phyloP scores from a whole-genome alignment of 192 early-diverging fungal genomes.

The Coemansia furcata region DNA sequence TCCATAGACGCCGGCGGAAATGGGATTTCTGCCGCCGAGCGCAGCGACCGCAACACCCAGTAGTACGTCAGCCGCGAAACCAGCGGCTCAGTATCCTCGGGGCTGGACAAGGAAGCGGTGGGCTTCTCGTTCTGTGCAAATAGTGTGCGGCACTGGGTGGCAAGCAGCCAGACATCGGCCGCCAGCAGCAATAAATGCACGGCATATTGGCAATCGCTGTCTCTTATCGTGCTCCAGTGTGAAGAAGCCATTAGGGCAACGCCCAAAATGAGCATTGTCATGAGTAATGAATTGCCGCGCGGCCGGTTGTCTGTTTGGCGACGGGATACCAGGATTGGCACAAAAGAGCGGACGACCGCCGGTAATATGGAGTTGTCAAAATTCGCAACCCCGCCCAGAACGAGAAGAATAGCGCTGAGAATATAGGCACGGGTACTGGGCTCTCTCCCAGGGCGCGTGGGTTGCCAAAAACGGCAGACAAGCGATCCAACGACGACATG shows the following conservation, averaged over 20 bases:
- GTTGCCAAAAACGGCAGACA: background rate
- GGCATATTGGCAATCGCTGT: background rate
- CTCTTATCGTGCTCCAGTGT: background rate
- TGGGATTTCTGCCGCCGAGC: background rate
- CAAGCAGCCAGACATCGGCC: conserved; percentile 1
- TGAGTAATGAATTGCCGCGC: background rate
- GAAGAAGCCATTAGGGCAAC: background rate
- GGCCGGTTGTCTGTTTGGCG: background rate
- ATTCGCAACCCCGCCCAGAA: background rate
- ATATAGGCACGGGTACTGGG: background rate
- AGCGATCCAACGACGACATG: conserved; percentile 1
- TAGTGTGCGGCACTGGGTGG: background rate
- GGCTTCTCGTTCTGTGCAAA: background rate
- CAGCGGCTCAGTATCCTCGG: background rate
- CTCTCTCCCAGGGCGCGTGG: background rate
- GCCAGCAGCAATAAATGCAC: background rate
- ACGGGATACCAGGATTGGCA: background rate
- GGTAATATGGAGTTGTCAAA: background rate
- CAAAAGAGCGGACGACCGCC: background rate
- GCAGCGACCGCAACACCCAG: conserved; percentile 27
- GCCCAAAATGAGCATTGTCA: background rate
- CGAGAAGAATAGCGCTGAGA: background rate
- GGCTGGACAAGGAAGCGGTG: background rate
- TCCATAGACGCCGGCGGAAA: conserved; percentile 4
- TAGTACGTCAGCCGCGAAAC: conserved; percentile 33